Percentiles rank a stretch among this genome's conserved stretches.
These are phyloP conservation scores for Puccinellia tenuiflora DNA, from an alignment of 176 grass and related monocot genomes.

Conservation along the genomic window DNA sequence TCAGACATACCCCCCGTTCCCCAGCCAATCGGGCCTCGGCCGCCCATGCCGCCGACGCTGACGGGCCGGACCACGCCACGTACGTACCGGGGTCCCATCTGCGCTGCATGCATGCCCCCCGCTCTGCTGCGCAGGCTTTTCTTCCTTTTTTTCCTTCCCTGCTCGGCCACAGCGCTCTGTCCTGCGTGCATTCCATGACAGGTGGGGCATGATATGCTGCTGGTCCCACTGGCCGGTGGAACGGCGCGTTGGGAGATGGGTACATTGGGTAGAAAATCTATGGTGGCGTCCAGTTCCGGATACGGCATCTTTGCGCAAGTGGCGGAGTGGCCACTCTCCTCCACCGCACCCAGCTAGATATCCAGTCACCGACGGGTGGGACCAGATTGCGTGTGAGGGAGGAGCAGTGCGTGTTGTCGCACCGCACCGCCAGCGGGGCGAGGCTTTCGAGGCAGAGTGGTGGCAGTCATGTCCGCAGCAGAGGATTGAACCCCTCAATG, in stretches of 20 bases:
- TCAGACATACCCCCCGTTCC: slow-evolving; percentile 45
- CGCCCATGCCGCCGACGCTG: slow-evolving; percentile 14
- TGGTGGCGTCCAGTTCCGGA: slow-evolving; percentile 20
- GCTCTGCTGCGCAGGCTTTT: not conserved
- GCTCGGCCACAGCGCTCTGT: too few species aligned
- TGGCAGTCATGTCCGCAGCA: slow-evolving; percentile 14
- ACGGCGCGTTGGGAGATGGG: accelerated
- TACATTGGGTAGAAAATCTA: not conserved
- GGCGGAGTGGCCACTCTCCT: not conserved
- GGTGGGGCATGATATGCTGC: accelerated
- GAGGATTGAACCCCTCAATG: slow-evolving; percentile 64
- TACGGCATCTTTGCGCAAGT: slow-evolving; percentile 14
- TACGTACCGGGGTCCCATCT: not conserved
- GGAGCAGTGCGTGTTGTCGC: slow-evolving; percentile 18
- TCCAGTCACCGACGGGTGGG: not conserved
- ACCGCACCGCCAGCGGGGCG: slow-evolving; percentile 8
- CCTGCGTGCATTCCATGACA: not conserved
- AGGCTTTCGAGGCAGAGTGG: slow-evolving; percentile 10
- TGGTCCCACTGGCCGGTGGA: accelerated
- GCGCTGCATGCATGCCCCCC: slow-evolving; percentile 15
- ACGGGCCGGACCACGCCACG: not conserved
- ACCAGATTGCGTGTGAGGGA: accelerated
- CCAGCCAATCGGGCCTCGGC: slow-evolving; percentile 21
- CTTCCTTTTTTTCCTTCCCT: not conserved
- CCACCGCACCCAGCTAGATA: not conserved